Evolutionary conservation across 345 rosid genomes (phyloP), one percentile per base, ranked within the genome.

Genomic region (Eucalyptus tenuipes): DNA sequence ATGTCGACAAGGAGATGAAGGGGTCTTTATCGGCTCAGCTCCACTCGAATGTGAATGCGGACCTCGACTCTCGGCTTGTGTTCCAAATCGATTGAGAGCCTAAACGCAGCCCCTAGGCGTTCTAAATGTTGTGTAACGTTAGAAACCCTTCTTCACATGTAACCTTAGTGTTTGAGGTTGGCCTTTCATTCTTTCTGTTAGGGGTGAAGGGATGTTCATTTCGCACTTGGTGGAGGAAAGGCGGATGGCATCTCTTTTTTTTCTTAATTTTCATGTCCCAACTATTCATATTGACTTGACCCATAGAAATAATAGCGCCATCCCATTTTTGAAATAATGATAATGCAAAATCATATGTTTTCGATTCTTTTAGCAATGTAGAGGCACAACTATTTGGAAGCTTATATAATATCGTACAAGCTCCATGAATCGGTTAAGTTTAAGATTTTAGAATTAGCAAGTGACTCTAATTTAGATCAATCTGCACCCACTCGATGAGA

Each of bases 51-150:
- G 97, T 96, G 40, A 96, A 93, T 86, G 95, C 97, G 6, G 99
- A 96, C 90, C 98, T 96, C 20, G 97, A 95, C 89, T 99, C 97
- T 15, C 92, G 99, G 86, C 96, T 94, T 88, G 99, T 96, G 31
- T 97, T 95, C 66, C 96, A 95, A 93, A 96, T 96, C 90, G 98
- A 97, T 87, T 94, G 97, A n/a, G 99, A 95, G 85, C 99, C 97
- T 3, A 14, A 96, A 59, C 94, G 97, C 66, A 96, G 96, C 84
- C 99, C 99, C 7, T 99, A 95, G 87, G 96, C 96, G 47, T 95
- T 96, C 84, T 98, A 94, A 92, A 95, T 97, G 90, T 97, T 90
- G 90, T 98, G 98, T 24, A 95, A 90, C 84, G 92, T 96, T 49
- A 88, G 94, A 14, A 97, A 86, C 99, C 99, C 7, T 99, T 97